phyloP scores from a whole-genome alignment of 192 early-diverging fungal species.

The Geranomyces michiganensis region DNA sequence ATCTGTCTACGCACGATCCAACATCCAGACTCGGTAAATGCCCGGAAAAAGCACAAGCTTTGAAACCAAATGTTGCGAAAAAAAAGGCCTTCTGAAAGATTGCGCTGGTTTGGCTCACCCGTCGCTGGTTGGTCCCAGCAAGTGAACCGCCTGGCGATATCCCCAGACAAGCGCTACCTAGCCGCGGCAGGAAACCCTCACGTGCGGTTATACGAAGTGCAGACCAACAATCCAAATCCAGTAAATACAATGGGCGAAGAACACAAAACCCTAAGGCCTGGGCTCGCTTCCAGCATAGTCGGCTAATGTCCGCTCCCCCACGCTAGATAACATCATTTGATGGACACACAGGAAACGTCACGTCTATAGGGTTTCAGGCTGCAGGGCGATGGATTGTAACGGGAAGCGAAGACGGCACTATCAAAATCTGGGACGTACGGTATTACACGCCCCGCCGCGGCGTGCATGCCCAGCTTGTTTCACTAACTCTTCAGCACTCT shows the following conservation, averaged over 20 bases:
- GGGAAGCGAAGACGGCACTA: conserved; percentile 61
- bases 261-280: background rate
- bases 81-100: background rate
- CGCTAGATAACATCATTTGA: conserved; percentile 55
- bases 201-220: conserved; percentile 82
- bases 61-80: background rate
- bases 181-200: conserved; percentile 84
- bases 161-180: conserved; percentile 84
- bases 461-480: background rate
- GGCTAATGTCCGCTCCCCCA: background rate
- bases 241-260: conserved; percentile 37
- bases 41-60: too few species aligned
- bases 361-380: conserved; percentile 57
- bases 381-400: conserved; percentile 65
- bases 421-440: conserved; percentile 65
- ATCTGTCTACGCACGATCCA: conserved; percentile 69
- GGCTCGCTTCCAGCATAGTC: background rate
- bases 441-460: conserved; percentile 7
- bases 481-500: background rate
- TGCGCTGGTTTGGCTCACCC: background rate
- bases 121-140: conserved; percentile 58
- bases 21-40: conserved; percentile 74
- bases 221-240: conserved; percentile 74
- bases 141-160: conserved; percentile 84
- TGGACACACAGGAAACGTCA: conserved; percentile 62